Evolutionary conservation across 441 rosid species (phyloP).

Genomic region (Raphanus hybrid): DNA sequence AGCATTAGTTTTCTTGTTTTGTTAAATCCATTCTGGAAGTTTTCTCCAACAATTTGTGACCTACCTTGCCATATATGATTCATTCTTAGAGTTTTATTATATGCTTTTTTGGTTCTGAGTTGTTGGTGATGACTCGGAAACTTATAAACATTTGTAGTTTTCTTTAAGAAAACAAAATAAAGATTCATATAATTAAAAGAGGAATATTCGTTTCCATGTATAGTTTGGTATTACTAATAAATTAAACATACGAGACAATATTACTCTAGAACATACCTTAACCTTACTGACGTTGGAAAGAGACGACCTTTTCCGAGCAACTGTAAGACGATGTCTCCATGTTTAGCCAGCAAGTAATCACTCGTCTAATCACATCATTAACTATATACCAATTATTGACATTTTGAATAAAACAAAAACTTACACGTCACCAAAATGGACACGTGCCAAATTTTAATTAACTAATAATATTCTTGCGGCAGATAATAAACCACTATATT

Average conservation of each 20-base stretch:
- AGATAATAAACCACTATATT: neutral
- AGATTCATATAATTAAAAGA: slow-evolving; percentile 13
- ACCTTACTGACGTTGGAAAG: slow-evolving; percentile 11
- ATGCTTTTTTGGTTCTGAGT: neutral
- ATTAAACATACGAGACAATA: slow-evolving; percentile 13
- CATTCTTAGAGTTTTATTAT: neutral
- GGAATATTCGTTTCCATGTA: slow-evolving; percentile 27
- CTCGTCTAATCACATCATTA: slow-evolving; percentile 28
- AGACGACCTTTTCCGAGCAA: slow-evolving; percentile 3
- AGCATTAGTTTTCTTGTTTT: neutral
- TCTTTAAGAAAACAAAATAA: neutral
- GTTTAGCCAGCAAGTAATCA: slow-evolving; percentile 32
- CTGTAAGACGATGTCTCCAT: slow-evolving; percentile 33
- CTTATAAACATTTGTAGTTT: slow-evolving; percentile 9
- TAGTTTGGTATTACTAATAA: neutral
- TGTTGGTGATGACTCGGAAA: slow-evolving; percentile 38
- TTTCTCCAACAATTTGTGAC: slow-evolving; percentile 33
- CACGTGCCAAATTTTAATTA: slow-evolving; percentile 26
- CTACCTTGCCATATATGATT: slow-evolving; percentile 6
- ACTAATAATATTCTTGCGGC: slow-evolving; percentile 3
- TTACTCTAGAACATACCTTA: neutral
- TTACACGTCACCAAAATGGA: slow-evolving; percentile 12
- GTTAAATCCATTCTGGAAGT: slow-evolving; percentile 8
- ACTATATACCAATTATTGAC: slow-evolving; percentile 25
- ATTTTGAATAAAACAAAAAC: neutral